Evolutionary conservation across 2,329 filamentous ascomycete genomes (phyloP).

Genomic region (Clarireedia hainanense): DNA sequence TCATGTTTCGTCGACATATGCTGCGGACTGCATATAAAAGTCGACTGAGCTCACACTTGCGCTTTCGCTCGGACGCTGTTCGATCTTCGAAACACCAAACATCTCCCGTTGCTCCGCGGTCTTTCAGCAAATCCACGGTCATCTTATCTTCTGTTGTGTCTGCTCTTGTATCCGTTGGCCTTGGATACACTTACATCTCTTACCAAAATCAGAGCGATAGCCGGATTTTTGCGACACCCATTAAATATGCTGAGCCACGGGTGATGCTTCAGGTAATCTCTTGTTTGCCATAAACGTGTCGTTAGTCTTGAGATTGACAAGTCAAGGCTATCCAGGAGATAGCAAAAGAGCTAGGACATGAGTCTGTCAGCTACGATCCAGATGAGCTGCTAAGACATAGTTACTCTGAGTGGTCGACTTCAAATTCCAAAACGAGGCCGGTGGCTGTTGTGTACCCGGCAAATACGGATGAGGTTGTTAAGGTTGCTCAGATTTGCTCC

Average conservation of each 20-base stretch:
- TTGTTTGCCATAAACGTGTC: not conserved
- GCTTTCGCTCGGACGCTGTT: not conserved
- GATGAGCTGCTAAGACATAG: slow-evolving; percentile 53
- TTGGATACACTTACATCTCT: not conserved
- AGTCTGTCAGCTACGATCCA: slow-evolving; percentile 23
- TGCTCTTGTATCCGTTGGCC: not conserved
- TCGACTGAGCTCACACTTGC: not conserved
- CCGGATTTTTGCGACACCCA: not conserved
- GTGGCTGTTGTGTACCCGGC: slow-evolving; percentile 56
- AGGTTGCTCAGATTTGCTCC: slow-evolving; percentile 61
- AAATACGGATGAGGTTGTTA: slow-evolving; percentile 51
- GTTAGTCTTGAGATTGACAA: not conserved
- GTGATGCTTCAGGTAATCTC: slow-evolving; percentile 4
- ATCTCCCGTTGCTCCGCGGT: not conserved
- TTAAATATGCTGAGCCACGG: slow-evolving; percentile 7
- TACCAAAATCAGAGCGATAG: not conserved
- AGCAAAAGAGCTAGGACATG: not conserved
- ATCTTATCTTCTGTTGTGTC: slow-evolving; percentile 6
- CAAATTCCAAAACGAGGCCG: slow-evolving; percentile 49
- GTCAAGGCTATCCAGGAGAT: slow-evolving; percentile 5
- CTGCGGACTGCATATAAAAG: not conserved
- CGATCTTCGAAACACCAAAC: not conserved
- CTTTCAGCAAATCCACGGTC: slow-evolving; percentile 4
- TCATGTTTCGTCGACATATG: too few species aligned
- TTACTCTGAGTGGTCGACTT: slow-evolving; percentile 56